Percentiles rank a stretch among this genome's conserved stretches.
phyloP scores from a whole-genome alignment of 805 yeast genomes.

The Wickerhamomyces subpelliculosus region DNA sequence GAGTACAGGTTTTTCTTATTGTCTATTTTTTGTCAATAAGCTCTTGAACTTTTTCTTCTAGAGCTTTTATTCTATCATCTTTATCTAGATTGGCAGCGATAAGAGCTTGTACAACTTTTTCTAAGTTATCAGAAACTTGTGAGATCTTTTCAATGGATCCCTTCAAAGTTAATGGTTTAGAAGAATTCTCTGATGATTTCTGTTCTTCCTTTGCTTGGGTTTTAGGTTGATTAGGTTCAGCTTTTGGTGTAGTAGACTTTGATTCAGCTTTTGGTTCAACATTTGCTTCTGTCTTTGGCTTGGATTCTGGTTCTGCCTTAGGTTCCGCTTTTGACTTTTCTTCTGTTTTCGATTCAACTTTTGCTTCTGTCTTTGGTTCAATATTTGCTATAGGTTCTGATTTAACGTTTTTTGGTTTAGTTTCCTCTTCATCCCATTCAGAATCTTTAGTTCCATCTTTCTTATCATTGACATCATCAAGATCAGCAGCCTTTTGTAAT shows the following conservation, averaged over 20 bases:
- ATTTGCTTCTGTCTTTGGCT: conserved; percentile 8
- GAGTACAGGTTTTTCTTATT: background rate
- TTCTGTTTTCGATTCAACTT: conserved; percentile 18
- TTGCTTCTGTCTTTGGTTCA: conserved; percentile 11
- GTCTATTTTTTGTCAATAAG: conserved; percentile 33
- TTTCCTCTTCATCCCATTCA: conserved; percentile 31
- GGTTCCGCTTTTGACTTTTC: conserved; percentile 10
- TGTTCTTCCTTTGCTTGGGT: too few relatives aligned
- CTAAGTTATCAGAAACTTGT: conserved; percentile 48
- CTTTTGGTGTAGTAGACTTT: conserved; percentile 5
- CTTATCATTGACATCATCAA: conserved; percentile 31
- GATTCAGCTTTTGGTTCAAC: conserved; percentile 9
- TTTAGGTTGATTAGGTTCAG: too few relatives aligned
- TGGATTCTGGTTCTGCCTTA: conserved; percentile 6
- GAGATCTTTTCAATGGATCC: conserved; percentile 66
- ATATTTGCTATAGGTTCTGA: conserved; percentile 6
- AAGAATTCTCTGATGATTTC: conserved; percentile 13
- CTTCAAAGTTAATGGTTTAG: conserved; percentile 57
- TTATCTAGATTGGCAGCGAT: conserved; percentile 51
- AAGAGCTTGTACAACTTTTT: conserved; percentile 45
- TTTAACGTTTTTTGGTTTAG: conserved; percentile 10
- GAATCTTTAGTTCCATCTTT: conserved; percentile 17
- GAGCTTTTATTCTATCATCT: conserved; percentile 49
- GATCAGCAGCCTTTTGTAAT: conserved; percentile 37
- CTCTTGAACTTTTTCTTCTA: conserved; percentile 57